phyloP scores from a whole-genome alignment of 805 yeast species.

The Cyberlindnera misumaiensis region DNA sequence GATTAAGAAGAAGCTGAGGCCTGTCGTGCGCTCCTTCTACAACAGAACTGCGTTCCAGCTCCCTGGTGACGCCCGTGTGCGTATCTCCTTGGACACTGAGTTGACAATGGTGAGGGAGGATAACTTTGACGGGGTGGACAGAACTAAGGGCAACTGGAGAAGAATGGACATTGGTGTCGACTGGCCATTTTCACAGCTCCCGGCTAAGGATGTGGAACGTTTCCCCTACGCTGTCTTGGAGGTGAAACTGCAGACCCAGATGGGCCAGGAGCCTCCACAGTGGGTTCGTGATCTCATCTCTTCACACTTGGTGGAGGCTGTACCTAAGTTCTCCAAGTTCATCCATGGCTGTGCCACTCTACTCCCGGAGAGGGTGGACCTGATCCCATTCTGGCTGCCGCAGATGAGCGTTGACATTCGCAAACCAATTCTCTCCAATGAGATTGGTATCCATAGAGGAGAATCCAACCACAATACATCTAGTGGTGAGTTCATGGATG shows the following conservation, averaged over 20 bases:
- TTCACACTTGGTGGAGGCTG: slow-evolving; percentile 94
- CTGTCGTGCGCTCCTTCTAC: slow-evolving; percentile 93
- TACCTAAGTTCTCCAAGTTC: slow-evolving; percentile 95
- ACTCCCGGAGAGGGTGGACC: slow-evolving; percentile 72
- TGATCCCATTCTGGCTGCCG: slow-evolving; percentile 95
- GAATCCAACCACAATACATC: slow-evolving; percentile 25
- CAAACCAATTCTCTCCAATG: slow-evolving; percentile 54
- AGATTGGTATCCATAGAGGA: slow-evolving; percentile 26
- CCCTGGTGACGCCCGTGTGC: slow-evolving; percentile 98
- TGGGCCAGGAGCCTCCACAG: slow-evolving; percentile 97
- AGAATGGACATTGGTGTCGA: slow-evolving; percentile 98
- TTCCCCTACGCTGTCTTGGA: slow-evolving; percentile 98
- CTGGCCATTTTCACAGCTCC: slow-evolving; percentile 85
- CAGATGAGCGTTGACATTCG: slow-evolving; percentile 95
- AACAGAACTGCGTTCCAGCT: slow-evolving; percentile 98
- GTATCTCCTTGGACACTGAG: slow-evolving; percentile 96
- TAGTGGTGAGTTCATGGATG: slow-evolving; percentile 57
- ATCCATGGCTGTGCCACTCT: slow-evolving; percentile 95
- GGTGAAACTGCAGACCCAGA: slow-evolving; percentile 93
- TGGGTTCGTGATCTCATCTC: slow-evolving; percentile 94
- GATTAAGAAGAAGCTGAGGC: slow-evolving; percentile 76
- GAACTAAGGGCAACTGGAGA: slow-evolving; percentile 94
- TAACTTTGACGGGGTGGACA: slow-evolving; percentile 85
- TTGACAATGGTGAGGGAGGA: slow-evolving; percentile 97
- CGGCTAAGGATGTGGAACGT: slow-evolving; percentile 79